Evolutionary conservation across 1,284 basidiomycete species (phyloP).

Genomic region (Singerocomus inundabilis): DNA sequence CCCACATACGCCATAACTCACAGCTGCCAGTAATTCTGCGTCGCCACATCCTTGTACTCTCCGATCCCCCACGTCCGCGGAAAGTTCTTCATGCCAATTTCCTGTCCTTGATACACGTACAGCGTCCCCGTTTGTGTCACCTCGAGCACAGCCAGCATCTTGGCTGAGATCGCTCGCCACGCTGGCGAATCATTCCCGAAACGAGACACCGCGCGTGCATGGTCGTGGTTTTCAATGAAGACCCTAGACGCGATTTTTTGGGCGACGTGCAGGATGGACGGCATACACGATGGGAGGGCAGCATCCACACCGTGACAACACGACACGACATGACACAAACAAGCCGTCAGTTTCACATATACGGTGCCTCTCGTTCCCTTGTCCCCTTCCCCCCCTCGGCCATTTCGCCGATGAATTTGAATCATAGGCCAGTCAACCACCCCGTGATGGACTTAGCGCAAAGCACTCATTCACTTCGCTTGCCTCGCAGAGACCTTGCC

Average conservation of each 20-base stretch:
- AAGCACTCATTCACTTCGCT: slow-evolving; percentile 14
- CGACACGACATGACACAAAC: slow-evolving; percentile 7
- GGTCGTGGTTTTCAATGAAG: slow-evolving; percentile 70
- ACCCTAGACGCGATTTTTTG: slow-evolving; percentile 42
- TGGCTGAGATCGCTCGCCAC: slow-evolving; percentile 56
- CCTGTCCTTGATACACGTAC: slow-evolving; percentile 75
- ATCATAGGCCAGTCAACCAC: not conserved
- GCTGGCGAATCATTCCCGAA: slow-evolving; percentile 60
- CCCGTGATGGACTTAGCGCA: slow-evolving; percentile 1
- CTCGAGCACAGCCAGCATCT: slow-evolving; percentile 64
- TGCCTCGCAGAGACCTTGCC: slow-evolving; percentile 24
- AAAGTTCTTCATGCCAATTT: slow-evolving; percentile 70
- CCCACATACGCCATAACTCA: slow-evolving; percentile 22
- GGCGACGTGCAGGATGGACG: slow-evolving; percentile 14
- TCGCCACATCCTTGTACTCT: slow-evolving; percentile 68
- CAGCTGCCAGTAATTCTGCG: slow-evolving; percentile 50
- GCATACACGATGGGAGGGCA: slow-evolving; percentile 18
- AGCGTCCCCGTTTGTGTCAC: slow-evolving; percentile 63
- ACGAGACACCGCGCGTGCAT: slow-evolving; percentile 60
- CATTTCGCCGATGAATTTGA: slow-evolving; percentile 8
- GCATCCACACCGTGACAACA: slow-evolving; percentile 8
- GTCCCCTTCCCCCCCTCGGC: not conserved
- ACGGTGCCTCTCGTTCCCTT: not conserved
- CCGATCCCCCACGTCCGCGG: slow-evolving; percentile 66
- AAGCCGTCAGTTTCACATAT: slow-evolving; percentile 4